Percentiles rank a stretch among this genome's conserved stretches.
phyloP scores from a whole-genome alignment of 345 rosid genomes.

The Populus deltoides region DNA sequence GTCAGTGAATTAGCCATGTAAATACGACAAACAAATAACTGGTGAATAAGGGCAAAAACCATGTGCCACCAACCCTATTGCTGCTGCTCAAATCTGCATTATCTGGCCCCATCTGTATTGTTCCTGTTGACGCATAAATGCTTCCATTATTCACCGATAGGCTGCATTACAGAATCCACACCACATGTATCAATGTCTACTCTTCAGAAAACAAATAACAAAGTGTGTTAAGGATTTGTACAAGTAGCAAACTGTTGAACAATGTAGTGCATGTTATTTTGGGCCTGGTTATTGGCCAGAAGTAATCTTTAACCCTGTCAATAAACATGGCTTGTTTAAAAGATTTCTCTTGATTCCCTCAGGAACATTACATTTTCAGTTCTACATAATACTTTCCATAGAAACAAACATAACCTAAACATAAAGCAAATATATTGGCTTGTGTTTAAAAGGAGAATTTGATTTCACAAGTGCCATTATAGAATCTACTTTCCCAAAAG shows the following conservation, averaged over 20 bases:
- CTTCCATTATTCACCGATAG: conserved; percentile 44
- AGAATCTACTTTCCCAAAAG: background rate
- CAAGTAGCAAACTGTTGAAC: background rate
- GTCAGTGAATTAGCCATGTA: background rate
- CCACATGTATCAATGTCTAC: background rate
- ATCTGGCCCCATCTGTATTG: conserved; percentile 40
- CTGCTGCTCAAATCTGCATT: conserved; percentile 49
- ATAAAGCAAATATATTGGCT: background rate
- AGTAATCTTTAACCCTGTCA: background rate
- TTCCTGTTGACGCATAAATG: conserved; percentile 33
- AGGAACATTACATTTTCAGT: background rate
- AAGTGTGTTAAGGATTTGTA: background rate
- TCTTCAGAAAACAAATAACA: background rate
- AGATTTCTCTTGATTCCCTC: background rate
- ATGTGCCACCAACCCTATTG: conserved; percentile 21
- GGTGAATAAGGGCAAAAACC: conserved; percentile 28
- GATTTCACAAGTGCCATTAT: background rate
- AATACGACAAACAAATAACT: conserved; percentile 9
- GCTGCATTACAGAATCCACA: conserved; percentile 40
- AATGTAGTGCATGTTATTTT: background rate
- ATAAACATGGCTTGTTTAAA: background rate
- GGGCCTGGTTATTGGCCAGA: no score
- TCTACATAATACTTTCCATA: background rate
- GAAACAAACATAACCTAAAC: background rate
- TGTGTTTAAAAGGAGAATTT: background rate